These are phyloP conservation scores for Curvularia lunata DNA, from an alignment of 2,329 filamentous ascomycete genomes.

Conservation along the genomic window DNA sequence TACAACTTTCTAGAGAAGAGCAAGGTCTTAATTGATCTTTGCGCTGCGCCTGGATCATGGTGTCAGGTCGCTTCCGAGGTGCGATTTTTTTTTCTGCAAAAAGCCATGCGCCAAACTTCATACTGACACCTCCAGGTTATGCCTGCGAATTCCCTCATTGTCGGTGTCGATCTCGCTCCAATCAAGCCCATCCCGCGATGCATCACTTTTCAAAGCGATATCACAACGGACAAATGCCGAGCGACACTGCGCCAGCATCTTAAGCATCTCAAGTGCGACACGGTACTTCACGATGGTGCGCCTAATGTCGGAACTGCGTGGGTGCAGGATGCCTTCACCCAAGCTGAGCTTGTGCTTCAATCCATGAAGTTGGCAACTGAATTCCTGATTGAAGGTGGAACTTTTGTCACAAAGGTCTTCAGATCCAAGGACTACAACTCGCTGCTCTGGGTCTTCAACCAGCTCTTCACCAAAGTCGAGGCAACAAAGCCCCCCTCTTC, in stretches of 20 bases:
- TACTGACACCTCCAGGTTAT: slow-evolving; percentile 63
- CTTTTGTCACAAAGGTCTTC: slow-evolving; percentile 97
- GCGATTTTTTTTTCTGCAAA: slow-evolving; percentile 55
- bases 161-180: slow-evolving; percentile 91
- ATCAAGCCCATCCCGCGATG: slow-evolving; percentile 95
- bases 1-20: slow-evolving; percentile 98
- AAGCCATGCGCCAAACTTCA: neutral
- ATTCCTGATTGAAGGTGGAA: slow-evolving; percentile 78
- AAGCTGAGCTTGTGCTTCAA: slow-evolving; percentile 90
- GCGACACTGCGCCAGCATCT: slow-evolving; percentile 87
- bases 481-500: slow-evolving; percentile 97
- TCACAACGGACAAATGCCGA: slow-evolving; percentile 95
- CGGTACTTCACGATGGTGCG: slow-evolving; percentile 93
- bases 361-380: slow-evolving; percentile 93
- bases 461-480: slow-evolving; percentile 93
- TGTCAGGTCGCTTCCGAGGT: slow-evolving; percentile 81
- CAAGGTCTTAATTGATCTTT: slow-evolving; percentile 95
- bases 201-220: slow-evolving; percentile 96
- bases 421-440: slow-evolving; percentile 96
- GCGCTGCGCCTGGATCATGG: slow-evolving; percentile 80
- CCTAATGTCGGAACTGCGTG: slow-evolving; percentile 98
- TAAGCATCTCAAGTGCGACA: slow-evolving; percentile 96
- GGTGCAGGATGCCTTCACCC: slow-evolving; percentile 98
- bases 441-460: slow-evolving; percentile 95
- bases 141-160: slow-evolving; percentile 86